Evolutionary conservation across 2,329 filamentous ascomycete species (phyloP), one percentile per base, ranked within the genome.

Genomic region (Verticillium dahliae): DNA sequence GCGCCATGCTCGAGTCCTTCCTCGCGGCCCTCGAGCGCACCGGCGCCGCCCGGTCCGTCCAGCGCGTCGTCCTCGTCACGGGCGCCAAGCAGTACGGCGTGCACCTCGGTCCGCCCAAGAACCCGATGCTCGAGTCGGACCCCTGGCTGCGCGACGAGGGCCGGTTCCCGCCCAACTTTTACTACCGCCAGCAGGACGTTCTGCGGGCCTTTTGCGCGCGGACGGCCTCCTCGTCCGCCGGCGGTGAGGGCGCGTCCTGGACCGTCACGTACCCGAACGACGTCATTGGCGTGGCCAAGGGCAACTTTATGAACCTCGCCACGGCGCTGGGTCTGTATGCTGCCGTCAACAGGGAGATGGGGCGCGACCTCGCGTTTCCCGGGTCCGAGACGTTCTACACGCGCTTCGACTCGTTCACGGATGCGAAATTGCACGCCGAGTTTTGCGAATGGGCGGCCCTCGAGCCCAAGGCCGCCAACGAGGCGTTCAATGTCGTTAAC

Each of bases 51-150:
- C 72, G 72, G 56, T 70, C 73, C 13, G 65, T 83, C 56, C 80
- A 81, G 65, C 74, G 77, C n/a, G 73, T 84, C 61, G 68, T 83
- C 27, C 72, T 84, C 10, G 78, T 80, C 6, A 78, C 75, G 0
- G 81, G 81, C 1, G 69, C 74, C 39, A 84, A 84, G 66, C 80
- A 85, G 60, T 84, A 83, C 65, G 79, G 80, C 31, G 78, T 83
- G 3, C 81, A 84, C 63, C 73, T 82, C 1, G 80, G 81, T 9
- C 72, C 70, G 10, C 68, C 72, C 14, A 82, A 81, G 62, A 75
- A 76, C 63, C 81, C 80, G 1, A 76, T 83, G 72, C 65, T 73
- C 11, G 80, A 84, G 66, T 70, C 73, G 14, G 79, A 81, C 60
- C 75, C 75, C 1, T 78, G 76, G 74, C 69, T 81, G 4, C 73